These are phyloP conservation scores for Yamadazyma diospyri DNA, from an alignment of 1,139 yeast genomes.

Conservation along the genomic window DNA sequence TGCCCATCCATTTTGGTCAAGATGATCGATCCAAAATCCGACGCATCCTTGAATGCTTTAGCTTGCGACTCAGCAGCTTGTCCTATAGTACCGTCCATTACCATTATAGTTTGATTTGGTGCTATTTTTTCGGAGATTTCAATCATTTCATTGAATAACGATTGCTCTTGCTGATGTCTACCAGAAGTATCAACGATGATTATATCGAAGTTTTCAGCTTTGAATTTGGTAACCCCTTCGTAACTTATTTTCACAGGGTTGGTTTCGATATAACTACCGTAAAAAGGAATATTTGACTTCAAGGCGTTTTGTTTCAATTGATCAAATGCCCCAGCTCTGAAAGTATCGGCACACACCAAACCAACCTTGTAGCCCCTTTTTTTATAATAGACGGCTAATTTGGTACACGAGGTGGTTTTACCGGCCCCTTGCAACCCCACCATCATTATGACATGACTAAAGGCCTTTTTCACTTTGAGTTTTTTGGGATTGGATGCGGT, in stretches of 20 bases:
- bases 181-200: constrained; percentile 98
- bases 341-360: constrained; percentile 96
- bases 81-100: constrained; percentile 94
- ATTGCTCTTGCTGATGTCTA: constrained; percentile 93
- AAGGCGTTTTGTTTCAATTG: constrained; percentile 97
- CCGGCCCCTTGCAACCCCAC: constrained; percentile 99
- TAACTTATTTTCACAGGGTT: constrained; percentile 91
- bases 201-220: constrained; percentile 85
- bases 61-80: constrained; percentile 98
- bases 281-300: constrained; percentile 89
- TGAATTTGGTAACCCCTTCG: constrained; percentile 91
- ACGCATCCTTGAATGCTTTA: constrained; percentile 85
- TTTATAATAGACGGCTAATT: constrained; percentile 90
- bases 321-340: constrained; percentile 99
- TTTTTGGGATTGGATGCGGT: constrained; percentile 11
- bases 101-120: constrained; percentile 96
- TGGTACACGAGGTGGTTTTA: constrained; percentile 96
- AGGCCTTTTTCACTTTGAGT: constrained; percentile 20
- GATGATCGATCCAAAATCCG: constrained; percentile 93
- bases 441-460: constrained; percentile 77
- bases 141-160: constrained; percentile 89
- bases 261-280: constrained; percentile 92
- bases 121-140: constrained; percentile 82
- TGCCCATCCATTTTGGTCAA: constrained; percentile 98
- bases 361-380: constrained; percentile 94